A percentile compares a stretch with the other conserved stretches of the same genome.
Conservation (phyloP, 352 stramenopile genomes). For the Phytophthora chlamydospora region DNA sequence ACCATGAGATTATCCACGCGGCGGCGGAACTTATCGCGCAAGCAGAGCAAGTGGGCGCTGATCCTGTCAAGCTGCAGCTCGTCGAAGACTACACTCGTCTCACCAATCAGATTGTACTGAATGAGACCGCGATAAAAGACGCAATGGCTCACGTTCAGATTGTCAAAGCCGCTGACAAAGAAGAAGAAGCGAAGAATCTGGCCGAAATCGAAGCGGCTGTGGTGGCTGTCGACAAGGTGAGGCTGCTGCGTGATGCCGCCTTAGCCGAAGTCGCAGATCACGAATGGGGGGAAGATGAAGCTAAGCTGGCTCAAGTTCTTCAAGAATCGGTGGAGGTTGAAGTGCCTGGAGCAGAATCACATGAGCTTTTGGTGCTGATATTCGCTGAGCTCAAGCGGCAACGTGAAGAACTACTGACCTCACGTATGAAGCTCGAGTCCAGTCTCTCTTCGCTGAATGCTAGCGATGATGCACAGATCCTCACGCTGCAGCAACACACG, state of each 20-base stretch:
- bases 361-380: background rate
- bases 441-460: too few species aligned
- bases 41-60: too few species aligned
- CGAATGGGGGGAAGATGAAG: background rate
- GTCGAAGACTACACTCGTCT: constrained; percentile 5
- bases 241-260: background rate
- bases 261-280: constrained; percentile 1
- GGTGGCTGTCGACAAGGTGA: background rate
- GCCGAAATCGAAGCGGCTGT: background rate
- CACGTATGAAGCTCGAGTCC: too few species aligned
- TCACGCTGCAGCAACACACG: too few species aligned
- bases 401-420: background rate
- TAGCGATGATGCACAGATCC: too few species aligned
- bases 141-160: background rate
- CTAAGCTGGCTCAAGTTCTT: background rate
- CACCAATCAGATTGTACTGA: constrained; percentile 3
- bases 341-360: background rate
- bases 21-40: too few species aligned
- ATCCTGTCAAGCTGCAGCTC: too few species aligned
- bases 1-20: too few species aligned
- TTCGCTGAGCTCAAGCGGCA: background rate
- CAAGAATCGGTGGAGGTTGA: background rate
- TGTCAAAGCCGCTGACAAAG: background rate
- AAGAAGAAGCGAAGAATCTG: background rate
- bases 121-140: constrained; percentile 6